phyloP scores from a whole-genome alignment of 441 rosid genomes.

The Raphanus hybrid region DNA sequence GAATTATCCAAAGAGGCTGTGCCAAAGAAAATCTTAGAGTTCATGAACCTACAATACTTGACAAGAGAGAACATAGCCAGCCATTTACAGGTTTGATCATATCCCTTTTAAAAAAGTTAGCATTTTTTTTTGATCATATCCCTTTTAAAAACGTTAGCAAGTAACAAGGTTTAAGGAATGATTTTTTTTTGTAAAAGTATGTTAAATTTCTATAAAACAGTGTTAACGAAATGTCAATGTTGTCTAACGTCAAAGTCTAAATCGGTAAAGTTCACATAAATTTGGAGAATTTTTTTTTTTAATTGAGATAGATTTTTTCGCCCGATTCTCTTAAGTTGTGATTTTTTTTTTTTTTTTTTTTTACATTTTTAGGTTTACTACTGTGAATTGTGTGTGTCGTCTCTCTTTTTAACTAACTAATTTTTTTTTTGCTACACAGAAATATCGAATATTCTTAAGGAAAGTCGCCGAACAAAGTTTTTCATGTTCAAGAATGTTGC shows the following conservation, averaged over 20 bases:
- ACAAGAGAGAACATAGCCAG: conserved; percentile 91
- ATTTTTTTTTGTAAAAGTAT: background rate
- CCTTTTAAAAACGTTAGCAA: background rate
- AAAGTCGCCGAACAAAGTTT: conserved; percentile 47
- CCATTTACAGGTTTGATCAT: conserved; percentile 77
- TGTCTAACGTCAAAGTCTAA: background rate
- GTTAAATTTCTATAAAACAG: background rate
- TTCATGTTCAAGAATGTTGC: conserved; percentile 21
- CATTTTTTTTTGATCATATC: conserved; percentile 29
- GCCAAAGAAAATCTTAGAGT: conserved; percentile 78
- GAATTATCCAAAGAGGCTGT: conserved; percentile 64
- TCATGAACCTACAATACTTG: conserved; percentile 68
- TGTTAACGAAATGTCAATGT: background rate
- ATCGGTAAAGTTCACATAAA: background rate
- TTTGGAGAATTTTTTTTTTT: background rate
- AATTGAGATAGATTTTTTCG: too few species aligned
- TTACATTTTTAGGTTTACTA: background rate
- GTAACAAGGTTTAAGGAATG: background rate
- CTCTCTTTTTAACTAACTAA: background rate
- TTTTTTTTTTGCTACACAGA: conserved; percentile 47
- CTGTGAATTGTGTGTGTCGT: background rate
- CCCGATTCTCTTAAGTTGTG: too few species aligned
- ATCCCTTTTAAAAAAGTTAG: background rate
- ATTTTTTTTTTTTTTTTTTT: background rate
- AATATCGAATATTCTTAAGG: conserved; percentile 69